Base-by-base conservation (phyloP, 257 asterid genomes). In the Plantago major region DNA sequence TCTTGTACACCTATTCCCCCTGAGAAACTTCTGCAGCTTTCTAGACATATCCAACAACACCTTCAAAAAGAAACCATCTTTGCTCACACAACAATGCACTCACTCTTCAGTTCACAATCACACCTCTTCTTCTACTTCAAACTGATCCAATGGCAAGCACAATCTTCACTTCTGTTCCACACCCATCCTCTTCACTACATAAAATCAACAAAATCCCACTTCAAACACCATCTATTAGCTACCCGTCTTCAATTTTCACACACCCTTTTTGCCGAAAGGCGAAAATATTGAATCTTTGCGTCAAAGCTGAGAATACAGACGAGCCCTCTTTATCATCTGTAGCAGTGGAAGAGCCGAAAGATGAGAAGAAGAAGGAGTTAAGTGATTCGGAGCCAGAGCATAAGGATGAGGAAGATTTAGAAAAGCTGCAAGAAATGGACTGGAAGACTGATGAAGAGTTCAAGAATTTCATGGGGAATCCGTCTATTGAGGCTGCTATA, bases 391-490 rank as follows among this genome's bases (percentile, higher is more conserved):
- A 64, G 45, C 46, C 38, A 26, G 57, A 66, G 60, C 43, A 55
- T 15, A 75, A 72, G 48, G 46, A 62, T 46, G 84, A 84, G 74
- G 76, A 63, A 66, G 84, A 80, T 60, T 22, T 22, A 2, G 26
- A 22, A 22, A 78, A 75, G 1, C 76, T 78, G 64, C 98, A 88
- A 74, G 98, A 90, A 78, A 30, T 77, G 86, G 98, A 90, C 65
- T 90, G 98, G 98, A 90, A 90, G 46, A 75, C 52, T 40, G 98
- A 88, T 11, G 89, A 88, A 53, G 96, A 85, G 75, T 90, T 90
- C 84, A 90, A 87, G 83, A 82, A 80, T 40, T 88, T 90, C 71
- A 88, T 90, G 98, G 98, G 98, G 5, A 90, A 90, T 68, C 98
- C 96, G 50, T 85, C 98, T 8, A 88, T 90, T 71, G 98, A 90